A percentile compares a stretch with the other conserved stretches of the same genome.
These are phyloP conservation scores for Cairneyella variabilis DNA, from an alignment of 495 filamentous ascomycete genomes.

Conservation along the genomic window DNA sequence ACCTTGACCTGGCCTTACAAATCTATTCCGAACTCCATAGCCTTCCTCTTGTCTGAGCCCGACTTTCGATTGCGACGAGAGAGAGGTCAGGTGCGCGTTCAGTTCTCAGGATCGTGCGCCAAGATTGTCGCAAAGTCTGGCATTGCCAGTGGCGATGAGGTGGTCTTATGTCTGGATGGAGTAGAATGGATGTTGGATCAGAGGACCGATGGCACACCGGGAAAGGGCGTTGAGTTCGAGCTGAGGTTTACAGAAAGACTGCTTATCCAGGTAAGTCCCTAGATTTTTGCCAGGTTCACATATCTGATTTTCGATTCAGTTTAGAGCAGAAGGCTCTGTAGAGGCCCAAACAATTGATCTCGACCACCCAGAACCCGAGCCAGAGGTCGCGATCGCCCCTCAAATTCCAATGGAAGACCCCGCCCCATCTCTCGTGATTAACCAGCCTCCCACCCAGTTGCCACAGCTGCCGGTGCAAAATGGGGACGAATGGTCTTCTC, in stretches of 20 bases:
- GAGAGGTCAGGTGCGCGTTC: conserved; percentile 78
- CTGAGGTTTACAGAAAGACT: conserved; percentile 57
- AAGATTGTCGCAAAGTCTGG: conserved; percentile 60
- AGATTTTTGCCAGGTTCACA: background rate
- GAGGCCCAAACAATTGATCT: conserved; percentile 16
- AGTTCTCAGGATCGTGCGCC: conserved; percentile 70
- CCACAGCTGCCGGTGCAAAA: background rate
- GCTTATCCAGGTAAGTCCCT: conserved; percentile 50
- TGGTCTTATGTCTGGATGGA: conserved; percentile 65
- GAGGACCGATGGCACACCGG: conserved; percentile 49
- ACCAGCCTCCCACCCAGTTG: background rate
- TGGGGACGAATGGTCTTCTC: conserved; percentile 57
- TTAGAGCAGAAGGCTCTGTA: conserved; percentile 17
- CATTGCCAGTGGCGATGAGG: conserved; percentile 72
- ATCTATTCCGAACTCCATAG: conserved; percentile 62
- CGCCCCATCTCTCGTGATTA: background rate
- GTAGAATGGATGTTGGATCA: conserved; percentile 54
- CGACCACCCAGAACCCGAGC: conserved; percentile 18
- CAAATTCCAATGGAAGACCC: conserved; percentile 4
- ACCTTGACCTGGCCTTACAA: conserved; percentile 92
- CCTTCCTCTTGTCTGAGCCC: conserved; percentile 77
- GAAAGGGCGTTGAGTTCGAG: conserved; percentile 71
- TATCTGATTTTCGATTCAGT: conserved; percentile 8
- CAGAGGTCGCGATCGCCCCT: background rate
- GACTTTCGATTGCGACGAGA: conserved; percentile 78